Evolutionary conservation across 1,284 basidiomycete genomes (phyloP), one percentile per base, ranked within the genome.

Genomic region (Leccinum pallidistipes): DNA sequence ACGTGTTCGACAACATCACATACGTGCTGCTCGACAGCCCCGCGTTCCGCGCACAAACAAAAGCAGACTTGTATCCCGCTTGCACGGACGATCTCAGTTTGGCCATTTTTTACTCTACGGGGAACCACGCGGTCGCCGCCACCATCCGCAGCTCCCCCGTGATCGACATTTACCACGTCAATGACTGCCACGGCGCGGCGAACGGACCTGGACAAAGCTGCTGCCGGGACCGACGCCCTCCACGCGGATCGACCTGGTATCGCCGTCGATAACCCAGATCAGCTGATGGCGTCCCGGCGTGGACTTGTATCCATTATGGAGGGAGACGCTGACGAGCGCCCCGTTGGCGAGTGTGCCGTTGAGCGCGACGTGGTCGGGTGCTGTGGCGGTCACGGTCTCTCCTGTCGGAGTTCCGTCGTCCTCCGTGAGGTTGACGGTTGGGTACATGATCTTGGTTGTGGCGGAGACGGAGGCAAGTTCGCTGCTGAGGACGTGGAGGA

Each of bases 31-130:
- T 38, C 36, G 36, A 38, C 36, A 38, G 32, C 32, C 10, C 32
- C 32, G 32, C 10, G 32, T 32, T 11, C 10, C 10, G 10, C 97
- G 1, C 95, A 4, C 94, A 97, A 76, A 96, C 94, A 32, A 96
- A 96, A 76, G 81, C 94, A 0, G 94, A 96, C 72, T 94, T 94
- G 7, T 96, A 97, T 76, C 94, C 94, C 34, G 91, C 93, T 69
- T 91, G 94, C 69, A 97, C 96, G 94, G 94, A 96, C 75, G 94
- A 97, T 74, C 82, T 97, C 62, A 92, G 90, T 69, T 96, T 94
- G 16, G 94, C 94, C 43, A 96, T 96, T 74, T 97, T 96, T 82
- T 96, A 97, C 77, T 96, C 94, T 59, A 95, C 94, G 27, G 96
- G 94, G 94, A 97, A 97, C 71, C 94, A 97, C 77, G 93, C 94